Evolutionary conservation across 2,329 filamentous ascomycete genomes (phyloP).

Genomic region (Gaeumannomyces tritici): DNA sequence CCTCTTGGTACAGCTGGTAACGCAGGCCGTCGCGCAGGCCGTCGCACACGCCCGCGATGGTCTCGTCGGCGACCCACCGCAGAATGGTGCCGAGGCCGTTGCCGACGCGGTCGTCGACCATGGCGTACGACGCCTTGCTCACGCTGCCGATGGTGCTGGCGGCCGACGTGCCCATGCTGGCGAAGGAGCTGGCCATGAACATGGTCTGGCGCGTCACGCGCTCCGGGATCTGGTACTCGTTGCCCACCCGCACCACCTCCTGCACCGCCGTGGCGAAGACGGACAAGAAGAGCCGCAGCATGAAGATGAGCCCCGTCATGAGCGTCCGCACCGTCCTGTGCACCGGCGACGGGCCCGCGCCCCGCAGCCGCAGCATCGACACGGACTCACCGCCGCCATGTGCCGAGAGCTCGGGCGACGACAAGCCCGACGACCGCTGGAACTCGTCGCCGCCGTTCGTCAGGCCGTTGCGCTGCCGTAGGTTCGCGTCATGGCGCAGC

Average conservation of each 20-base stretch:
- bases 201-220: constrained; percentile 1
- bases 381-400: too few species aligned
- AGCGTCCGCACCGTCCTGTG: constrained; percentile 98
- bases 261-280: background rate
- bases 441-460: background rate
- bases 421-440: background rate
- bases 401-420: background rate
- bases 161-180: constrained; percentile 2
- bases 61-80: constrained; percentile 4
- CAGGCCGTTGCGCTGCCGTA: background rate
- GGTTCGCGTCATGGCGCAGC: background rate
- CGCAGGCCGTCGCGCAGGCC: constrained; percentile 3
- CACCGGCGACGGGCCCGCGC: constrained; percentile 68
- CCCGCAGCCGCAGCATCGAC: background rate
- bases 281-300: constrained; percentile 1
- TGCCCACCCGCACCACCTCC: constrained; percentile 2
- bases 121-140: constrained; percentile 4
- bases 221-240: constrained; percentile 5
- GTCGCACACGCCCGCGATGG: constrained; percentile 2
- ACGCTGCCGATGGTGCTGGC: constrained; percentile 3
- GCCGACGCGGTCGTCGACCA: constrained; percentile 3
- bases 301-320: constrained; percentile 71
- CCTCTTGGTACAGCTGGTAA: background rate
- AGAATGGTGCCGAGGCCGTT: constrained; percentile 1
- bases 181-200: constrained; percentile 3